phyloP scores from a whole-genome alignment of 805 yeast genomes.

The Candida khao-thaluensis region DNA sequence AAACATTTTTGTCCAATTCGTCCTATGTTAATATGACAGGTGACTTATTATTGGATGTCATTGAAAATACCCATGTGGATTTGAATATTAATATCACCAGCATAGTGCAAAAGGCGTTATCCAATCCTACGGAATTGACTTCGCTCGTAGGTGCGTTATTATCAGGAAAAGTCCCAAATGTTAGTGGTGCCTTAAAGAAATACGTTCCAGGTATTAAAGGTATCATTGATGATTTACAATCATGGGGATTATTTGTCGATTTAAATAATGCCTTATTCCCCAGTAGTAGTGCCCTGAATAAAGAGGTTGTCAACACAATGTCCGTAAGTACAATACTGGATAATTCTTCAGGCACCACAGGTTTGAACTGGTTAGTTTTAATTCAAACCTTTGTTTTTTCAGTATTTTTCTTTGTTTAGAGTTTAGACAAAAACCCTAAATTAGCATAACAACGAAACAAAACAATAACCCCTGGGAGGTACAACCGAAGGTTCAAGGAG shows the following conservation, averaged over 20 bases:
- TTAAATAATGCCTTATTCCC: conserved; percentile 32
- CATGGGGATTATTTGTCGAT: conserved; percentile 35
- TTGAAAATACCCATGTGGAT: conserved; percentile 26
- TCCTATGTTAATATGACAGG: conserved; percentile 38
- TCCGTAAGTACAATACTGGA: conserved; percentile 8
- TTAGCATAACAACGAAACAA: no score
- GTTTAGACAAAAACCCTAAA: neutral
- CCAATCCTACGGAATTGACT: conserved; percentile 22
- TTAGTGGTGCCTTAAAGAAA: conserved; percentile 19
- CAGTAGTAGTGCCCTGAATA: conserved; percentile 7
- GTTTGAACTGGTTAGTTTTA: conserved; percentile 16
- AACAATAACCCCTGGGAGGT: no score
- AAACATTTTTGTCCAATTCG: conserved; percentile 33
- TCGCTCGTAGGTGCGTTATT: conserved; percentile 19
- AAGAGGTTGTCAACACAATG: conserved; percentile 7
- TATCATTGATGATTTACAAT: conserved; percentile 33
- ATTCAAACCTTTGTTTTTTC: conserved; percentile 23
- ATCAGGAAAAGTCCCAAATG: conserved; percentile 19
- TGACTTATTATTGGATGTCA: conserved; percentile 27
- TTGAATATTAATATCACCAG: conserved; percentile 26
- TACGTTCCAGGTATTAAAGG: conserved; percentile 31
- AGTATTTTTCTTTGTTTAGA: conserved; percentile 20
- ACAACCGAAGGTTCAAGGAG: no score
- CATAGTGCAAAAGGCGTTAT: conserved; percentile 22
- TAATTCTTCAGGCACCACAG: neutral